phyloP scores from a whole-genome alignment of 2,329 filamentous ascomycete genomes.

The Cercospora beticola region DNA sequence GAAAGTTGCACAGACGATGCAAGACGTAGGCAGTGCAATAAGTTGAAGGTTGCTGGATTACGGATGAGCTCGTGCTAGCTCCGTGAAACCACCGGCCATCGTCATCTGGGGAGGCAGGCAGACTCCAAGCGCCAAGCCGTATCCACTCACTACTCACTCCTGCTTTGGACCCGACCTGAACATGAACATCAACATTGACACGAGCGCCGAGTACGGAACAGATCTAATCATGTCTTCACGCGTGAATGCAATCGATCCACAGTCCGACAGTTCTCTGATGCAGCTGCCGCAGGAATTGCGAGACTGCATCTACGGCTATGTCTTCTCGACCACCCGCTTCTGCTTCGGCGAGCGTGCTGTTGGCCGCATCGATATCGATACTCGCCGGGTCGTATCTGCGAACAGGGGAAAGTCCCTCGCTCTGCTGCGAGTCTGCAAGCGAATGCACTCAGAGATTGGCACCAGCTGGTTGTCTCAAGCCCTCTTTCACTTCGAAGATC shows the following conservation, averaged over 20 bases:
- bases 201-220: background rate
- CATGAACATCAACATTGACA: background rate
- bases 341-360: constrained; percentile 16
- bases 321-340: constrained; percentile 17
- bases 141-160: too few species aligned
- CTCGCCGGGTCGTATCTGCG: constrained; percentile 11
- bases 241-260: background rate
- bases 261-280: constrained; percentile 8
- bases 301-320: constrained; percentile 18
- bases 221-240: background rate
- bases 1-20: background rate
- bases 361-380: constrained; percentile 13
- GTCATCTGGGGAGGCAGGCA: background rate
- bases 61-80: background rate
- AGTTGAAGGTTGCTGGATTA: background rate
- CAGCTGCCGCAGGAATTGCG: constrained; percentile 23
- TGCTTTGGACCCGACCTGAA: background rate
- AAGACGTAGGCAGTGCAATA: background rate
- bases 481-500: constrained; percentile 14
- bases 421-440: constrained; percentile 17
- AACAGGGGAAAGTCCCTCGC: constrained; percentile 14
- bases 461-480: constrained; percentile 9
- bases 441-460: constrained; percentile 9
- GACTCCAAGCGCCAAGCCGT: background rate
- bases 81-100: background rate